A percentile compares a stretch with the other conserved stretches of the same genome.
phyloP scores from a whole-genome alignment of 441 rosid species.

The Cnidoscolus chayamansa region DNA sequence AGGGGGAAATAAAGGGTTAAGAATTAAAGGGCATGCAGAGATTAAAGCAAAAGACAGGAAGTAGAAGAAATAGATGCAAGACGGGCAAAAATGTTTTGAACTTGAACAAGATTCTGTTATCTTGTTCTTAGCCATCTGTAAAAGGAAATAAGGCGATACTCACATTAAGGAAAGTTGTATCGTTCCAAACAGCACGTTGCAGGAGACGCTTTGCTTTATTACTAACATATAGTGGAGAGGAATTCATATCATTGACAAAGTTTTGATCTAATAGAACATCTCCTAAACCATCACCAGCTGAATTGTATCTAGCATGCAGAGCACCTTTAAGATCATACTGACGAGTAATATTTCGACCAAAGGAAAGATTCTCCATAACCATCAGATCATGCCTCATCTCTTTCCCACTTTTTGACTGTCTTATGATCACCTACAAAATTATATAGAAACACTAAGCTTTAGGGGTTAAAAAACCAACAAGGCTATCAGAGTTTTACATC shows the following conservation, averaged over 20 bases:
- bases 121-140: background rate
- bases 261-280: conserved; percentile 94
- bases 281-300: conserved; percentile 51
- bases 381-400: conserved; percentile 78
- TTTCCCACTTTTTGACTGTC: conserved; percentile 75
- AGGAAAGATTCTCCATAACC: conserved; percentile 98
- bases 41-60: background rate
- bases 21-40: background rate
- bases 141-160: conserved; percentile 32
- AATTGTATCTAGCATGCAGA: conserved; percentile 63
- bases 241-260: conserved; percentile 88
- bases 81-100: no score
- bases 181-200: conserved; percentile 93
- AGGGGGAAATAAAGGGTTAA: background rate
- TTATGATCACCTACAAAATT: conserved; percentile 62
- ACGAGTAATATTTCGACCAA: conserved; percentile 66
- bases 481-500: background rate
- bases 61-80: background rate
- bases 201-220: conserved; percentile 64
- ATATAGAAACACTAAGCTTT: conserved; percentile 16
- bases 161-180: conserved; percentile 84
- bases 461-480: background rate
- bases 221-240: conserved; percentile 83
- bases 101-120: background rate
- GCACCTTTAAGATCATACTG: conserved; percentile 98